Evolutionary conservation across 2,329 filamentous ascomycete genomes (phyloP).

Genomic region (Pestalotiopsis sp.): DNA sequence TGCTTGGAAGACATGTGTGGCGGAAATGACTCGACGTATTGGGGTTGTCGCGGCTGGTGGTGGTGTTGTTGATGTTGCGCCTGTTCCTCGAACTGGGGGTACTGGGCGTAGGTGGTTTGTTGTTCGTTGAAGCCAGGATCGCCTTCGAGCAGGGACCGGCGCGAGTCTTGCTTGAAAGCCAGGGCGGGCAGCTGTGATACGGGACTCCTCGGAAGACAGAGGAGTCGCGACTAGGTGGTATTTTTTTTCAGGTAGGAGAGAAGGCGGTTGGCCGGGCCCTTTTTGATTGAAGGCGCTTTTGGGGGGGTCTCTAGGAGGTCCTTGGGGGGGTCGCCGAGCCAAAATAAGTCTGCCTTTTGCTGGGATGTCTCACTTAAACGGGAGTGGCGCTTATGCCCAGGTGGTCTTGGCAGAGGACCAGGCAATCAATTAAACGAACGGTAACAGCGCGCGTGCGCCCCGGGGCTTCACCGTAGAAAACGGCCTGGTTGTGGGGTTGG

Average conservation of each 20-base stretch:
- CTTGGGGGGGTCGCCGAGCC: conserved; percentile 11
- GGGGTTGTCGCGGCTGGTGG: conserved; percentile 23
- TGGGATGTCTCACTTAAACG: conserved; percentile 10
- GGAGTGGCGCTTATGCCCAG: not conserved
- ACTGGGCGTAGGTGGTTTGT: conserved; percentile 19
- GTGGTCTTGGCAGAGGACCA: not conserved
- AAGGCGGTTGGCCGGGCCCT: conserved; percentile 8
- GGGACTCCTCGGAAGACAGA: conserved; percentile 28
- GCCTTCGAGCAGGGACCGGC: conserved; percentile 47
- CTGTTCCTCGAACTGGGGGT: conserved; percentile 24
- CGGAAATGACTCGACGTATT: conserved; percentile 34
- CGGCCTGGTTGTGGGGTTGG: not conserved
- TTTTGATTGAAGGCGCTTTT: conserved; percentile 1
- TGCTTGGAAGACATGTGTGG: conserved; percentile 36
- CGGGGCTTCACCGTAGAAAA: not conserved
- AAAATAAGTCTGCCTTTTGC: not conserved
- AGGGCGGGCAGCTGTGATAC: conserved; percentile 41
- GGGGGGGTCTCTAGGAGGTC: not conserved
- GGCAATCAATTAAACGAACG: not conserved
- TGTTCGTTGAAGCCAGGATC: conserved; percentile 34
- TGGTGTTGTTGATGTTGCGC: conserved; percentile 17
- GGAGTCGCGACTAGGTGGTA: conserved; percentile 8
- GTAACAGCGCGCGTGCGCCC: not conserved
- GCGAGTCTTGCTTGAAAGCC: conserved; percentile 48
- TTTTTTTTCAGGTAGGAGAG: conserved; percentile 1